Evolutionary conservation across 768 basidiomycete genomes (phyloP).

Genomic region (Kwoniella dendrophila): DNA sequence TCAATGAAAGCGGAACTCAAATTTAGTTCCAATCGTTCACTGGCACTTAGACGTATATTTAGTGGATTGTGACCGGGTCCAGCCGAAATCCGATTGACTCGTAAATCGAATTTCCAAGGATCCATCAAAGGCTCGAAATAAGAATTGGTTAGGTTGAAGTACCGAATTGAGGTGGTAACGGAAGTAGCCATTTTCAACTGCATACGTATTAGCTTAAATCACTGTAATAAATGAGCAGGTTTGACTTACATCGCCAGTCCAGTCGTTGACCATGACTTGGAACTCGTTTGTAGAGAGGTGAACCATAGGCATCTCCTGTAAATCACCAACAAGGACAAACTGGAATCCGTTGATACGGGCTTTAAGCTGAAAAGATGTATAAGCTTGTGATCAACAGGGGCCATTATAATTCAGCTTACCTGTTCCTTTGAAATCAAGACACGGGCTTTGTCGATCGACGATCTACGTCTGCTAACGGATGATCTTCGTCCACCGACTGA

Average conservation of each 20-base stretch:
- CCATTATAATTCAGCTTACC: conserved; percentile 60
- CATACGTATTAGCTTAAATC: conserved; percentile 9
- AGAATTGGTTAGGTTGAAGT: conserved; percentile 96
- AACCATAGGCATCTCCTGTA: conserved; percentile 91
- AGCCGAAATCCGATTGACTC: conserved; percentile 59
- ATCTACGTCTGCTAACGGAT: conserved; percentile 32
- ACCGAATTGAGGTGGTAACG: conserved; percentile 79
- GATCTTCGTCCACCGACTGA: conserved; percentile 25
- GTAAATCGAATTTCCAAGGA: conserved; percentile 85
- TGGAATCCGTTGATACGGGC: conserved; percentile 88
- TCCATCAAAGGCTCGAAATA: conserved; percentile 99
- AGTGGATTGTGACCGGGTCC: conserved; percentile 56
- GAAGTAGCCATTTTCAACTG: conserved; percentile 83
- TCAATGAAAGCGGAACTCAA: conserved; percentile 87
- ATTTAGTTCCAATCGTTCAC: conserved; percentile 86
- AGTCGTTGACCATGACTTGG: conserved; percentile 78
- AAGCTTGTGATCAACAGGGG: conserved; percentile 9
- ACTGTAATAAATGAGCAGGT: not conserved
- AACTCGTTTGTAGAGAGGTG: conserved; percentile 87
- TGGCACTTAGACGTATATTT: conserved; percentile 68
- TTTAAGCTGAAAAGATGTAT: conserved; percentile 64
- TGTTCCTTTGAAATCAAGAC: conserved; percentile 77
- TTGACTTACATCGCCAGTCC: conserved; percentile 79
- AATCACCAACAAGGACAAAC: conserved; percentile 87
- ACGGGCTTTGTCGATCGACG: conserved; percentile 56